Evolutionary conservation across 495 filamentous ascomycete species (phyloP).

Genomic region (Penicillium riverlandense): DNA sequence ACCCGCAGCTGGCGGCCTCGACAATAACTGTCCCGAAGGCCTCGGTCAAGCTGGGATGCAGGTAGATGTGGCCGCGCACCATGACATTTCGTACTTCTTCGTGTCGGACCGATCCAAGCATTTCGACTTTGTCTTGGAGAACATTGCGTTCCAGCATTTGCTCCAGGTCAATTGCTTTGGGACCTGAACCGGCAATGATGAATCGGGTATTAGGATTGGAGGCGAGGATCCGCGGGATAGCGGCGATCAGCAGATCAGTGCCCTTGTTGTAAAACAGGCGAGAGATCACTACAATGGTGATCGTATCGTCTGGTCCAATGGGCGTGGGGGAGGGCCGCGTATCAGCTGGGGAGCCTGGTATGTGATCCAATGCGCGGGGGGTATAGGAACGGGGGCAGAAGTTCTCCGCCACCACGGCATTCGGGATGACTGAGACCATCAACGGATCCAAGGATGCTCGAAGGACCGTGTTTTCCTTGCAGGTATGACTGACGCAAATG

Average conservation of each 20-base stretch:
- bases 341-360: constrained; percentile 23
- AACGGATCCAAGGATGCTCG: constrained; percentile 89
- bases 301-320: constrained; percentile 73
- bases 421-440: constrained; percentile 96
- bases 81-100: constrained; percentile 98
- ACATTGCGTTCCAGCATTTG: constrained; percentile 96
- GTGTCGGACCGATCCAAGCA: constrained; percentile 86
- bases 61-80: constrained; percentile 93
- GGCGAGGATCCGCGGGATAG: constrained; percentile 85
- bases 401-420: constrained; percentile 94
- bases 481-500: constrained; percentile 96
- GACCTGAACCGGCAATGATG: constrained; percentile 90
- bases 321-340: constrained; percentile 41
- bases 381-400: constrained; percentile 62
- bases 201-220: constrained; percentile 90
- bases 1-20: constrained; percentile 87
- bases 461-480: constrained; percentile 97
- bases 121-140: constrained; percentile 87
- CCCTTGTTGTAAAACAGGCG: constrained; percentile 99
- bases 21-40: constrained; percentile 97
- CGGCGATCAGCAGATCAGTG: constrained; percentile 88
- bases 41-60: constrained; percentile 91
- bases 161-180: constrained; percentile 94
- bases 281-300: constrained; percentile 95
- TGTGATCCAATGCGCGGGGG: constrained; percentile 20